Evolutionary conservation across 1,284 basidiomycete species (phyloP), one percentile per base, ranked within the genome.

Genomic region (Jaminaea rosea): DNA sequence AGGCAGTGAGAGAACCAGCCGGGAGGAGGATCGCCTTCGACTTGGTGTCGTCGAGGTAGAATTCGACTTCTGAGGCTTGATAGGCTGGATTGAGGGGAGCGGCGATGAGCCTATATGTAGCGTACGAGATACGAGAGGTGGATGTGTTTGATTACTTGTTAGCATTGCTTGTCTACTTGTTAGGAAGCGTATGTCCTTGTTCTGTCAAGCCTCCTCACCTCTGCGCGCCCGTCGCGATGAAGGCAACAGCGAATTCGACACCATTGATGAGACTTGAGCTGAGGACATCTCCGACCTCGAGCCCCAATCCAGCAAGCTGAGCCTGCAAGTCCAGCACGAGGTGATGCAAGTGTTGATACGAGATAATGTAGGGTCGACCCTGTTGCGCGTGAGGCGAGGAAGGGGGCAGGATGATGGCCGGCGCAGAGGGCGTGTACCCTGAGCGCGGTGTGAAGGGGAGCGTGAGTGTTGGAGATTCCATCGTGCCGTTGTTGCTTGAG

Each of bases 11-110:
- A 53, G 71, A 56, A 49, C 71, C 62, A 50, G 60, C 36, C 48
- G 67, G 65, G 17, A 70, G 45, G 9, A 77, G 59, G 23, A 75
- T 55, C 31, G 76, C 60, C 32, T 63, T 56, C 6, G 71, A 69
- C 36, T 70, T 52, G 24, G 75, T 76, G 52, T 77, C 76, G 24
- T 72, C 55, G 32, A 77, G 69, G 59, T 76, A 76, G 42, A 65
- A 69, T 44, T 59, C 51, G 34, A 76, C 75, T 54, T 78, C 77
- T 26, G 62, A 56, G 24, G 67, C 57, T 27, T 73, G 75, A 59
- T 78, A 78, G 42, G 69, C 72, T 2, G 77, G 77, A 64, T 78
- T 78, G 28, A 78, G 58, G 1, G 77, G 77, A n/a, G 76, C 76
- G 21, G 76, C 73, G 24, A 77, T 63, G 42, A 73, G 62, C 44